Evolutionary conservation across 1,284 basidiomycete species (phyloP).

Genomic region (Ustilago sp.): DNA sequence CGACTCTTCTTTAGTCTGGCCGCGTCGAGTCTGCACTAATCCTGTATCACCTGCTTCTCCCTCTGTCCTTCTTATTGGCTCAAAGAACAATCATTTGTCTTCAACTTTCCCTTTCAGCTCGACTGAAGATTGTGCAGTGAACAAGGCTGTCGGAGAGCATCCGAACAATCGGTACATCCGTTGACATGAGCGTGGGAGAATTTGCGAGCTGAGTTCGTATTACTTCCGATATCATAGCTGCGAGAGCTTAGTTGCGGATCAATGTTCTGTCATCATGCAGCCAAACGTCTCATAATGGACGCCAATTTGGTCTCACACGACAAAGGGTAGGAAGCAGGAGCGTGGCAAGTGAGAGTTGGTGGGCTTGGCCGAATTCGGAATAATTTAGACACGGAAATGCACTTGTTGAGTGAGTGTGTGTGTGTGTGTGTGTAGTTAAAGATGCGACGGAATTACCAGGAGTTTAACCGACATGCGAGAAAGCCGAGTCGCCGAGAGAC

Average conservation of each 20-base stretch:
- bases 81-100: not conserved
- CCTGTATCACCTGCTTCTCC: not conserved
- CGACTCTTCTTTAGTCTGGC: conserved; percentile 2
- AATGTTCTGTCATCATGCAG: not conserved
- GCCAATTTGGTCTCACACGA: not conserved
- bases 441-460: too few relatives aligned
- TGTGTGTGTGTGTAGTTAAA: not conserved
- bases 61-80: not conserved
- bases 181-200: not conserved
- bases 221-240: not conserved
- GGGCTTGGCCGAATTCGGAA: conserved; percentile 8
- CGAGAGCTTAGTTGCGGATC: not conserved
- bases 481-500: too few relatives aligned
- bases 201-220: conserved; percentile 5
- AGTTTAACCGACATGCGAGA: too few relatives aligned
- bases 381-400: not conserved
- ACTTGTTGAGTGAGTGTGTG: not conserved
- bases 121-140: not conserved
- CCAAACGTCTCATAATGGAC: not conserved
- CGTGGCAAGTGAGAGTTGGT: not conserved
- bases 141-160: not conserved
- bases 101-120: not conserved
- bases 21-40: conserved; percentile 12
- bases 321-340: not conserved
- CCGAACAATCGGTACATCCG: conserved; percentile 9